Base-by-base conservation (phyloP, 805 yeast genomes). In the Torulaspora microellipsoides region DNA sequence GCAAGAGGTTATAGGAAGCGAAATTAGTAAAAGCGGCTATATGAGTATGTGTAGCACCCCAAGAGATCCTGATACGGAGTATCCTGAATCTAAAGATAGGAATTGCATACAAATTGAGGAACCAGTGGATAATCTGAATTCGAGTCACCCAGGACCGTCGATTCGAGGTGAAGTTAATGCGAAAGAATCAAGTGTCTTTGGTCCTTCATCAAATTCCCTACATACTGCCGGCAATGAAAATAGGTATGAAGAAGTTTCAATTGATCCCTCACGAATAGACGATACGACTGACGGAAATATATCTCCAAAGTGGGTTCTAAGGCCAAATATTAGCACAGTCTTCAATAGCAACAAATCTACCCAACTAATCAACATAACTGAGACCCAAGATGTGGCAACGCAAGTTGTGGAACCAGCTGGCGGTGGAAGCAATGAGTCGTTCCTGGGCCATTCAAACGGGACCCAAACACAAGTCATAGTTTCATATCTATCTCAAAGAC, bases 201-300 rank as follows among this genome's bases (percentile, higher is more conserved):
- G 25, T 20, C 33, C 36, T 33, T 12, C 17, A 15, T 15, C 36
- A 7, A 17, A 20, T 17, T 10, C n/a, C n/a, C 15, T 11, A n/a
- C 12, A 25, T 10, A 31, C 12, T 11, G 37, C 33, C 15, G 38
- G 29, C 25, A 7, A 13, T 12, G 15, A 27, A 8, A 39, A 43
- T 27, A 15, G 15, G 15, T 32, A 25, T 11, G 44, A 27, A 10
- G 49, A 38, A 8, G 27, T 15, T 12, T 20, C 39, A n/a, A 11
- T 25, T 8, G 49, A 48, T 15, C 20, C 17, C 13, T 46, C 53
- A 3, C 36, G 44, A 6, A 36, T 51, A 11, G 50, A 56, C 36
- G 54, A 51, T 33, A 53, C 53, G 11, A 54, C 53, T 5, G 53
- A 53, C 17, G 54, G 44, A 3, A 47, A 37, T 25, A 37, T 48